Evolutionary conservation across 2,329 filamentous ascomycete species (phyloP), one percentile per base, ranked within the genome.

Genomic region (Talaromyces atroroseus): DNA sequence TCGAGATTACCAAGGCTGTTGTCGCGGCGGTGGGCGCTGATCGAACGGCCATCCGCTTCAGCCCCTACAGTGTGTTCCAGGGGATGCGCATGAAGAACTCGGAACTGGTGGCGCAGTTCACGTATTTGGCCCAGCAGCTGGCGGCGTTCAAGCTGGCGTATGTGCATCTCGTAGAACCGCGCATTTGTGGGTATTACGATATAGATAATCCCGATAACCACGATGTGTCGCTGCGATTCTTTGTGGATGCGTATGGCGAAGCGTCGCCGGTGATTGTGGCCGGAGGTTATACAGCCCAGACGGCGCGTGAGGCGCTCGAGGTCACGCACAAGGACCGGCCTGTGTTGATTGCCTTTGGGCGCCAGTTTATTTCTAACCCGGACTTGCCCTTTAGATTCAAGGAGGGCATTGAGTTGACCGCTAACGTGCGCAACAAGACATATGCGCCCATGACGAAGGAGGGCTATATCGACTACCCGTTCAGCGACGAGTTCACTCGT

Each of bases 21-120:
- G 67, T 67, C 1, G 60, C 67, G 20, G 71, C 70, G 0, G 64
- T 81, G 0, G 79, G 79, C 0, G 60, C 69, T 2, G 68, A 77
- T 0, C 70, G 69, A 2, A 55, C 76, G 8, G 75, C 68, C 3
- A 71, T 78, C 21, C 70, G 77, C 1, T 57, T 83, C 10, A 75
- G 74, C 14, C 70, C 60, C 7, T 81, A 53, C 59, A 64, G 60
- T 45, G 54, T 46, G 1, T 72, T 65, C 56, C 66, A 72, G 48
- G 69, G 60, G 10, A 72, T 88, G 84, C 71, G 73, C 29, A 86
- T 57, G 49, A 23, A 34, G 1, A 29, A 57, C 86, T 60, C 69
- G 0, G 38, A 53, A 85, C 61, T 69, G 0, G 65, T 82, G 3
- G 80, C 83, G 0, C 84, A 88, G 56, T 89, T 87, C 63, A 44